A percentile compares a stretch with the other conserved stretches of the same genome.
Evolutionary conservation across 1,284 basidiomycete species (phyloP).

Genomic region (Ceratobasidium theobromae): DNA sequence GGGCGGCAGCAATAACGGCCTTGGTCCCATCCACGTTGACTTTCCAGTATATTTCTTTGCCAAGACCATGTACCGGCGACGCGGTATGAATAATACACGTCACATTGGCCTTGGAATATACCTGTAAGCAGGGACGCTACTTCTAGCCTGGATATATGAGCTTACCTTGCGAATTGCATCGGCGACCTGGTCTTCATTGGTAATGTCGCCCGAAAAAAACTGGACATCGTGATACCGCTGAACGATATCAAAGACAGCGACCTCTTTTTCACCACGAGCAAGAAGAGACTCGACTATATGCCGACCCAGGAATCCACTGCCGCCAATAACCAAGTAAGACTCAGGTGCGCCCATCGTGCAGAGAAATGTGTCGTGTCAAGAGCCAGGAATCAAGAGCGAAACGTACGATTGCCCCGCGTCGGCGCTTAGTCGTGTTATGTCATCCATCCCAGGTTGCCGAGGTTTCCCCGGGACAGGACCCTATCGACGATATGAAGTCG

Average conservation of each 20-base stretch:
- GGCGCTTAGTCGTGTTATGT: not conserved
- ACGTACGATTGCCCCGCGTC: constrained; percentile 24
- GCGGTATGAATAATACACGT: constrained; percentile 96
- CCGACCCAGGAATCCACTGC: constrained; percentile 88
- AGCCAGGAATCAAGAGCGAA: not conserved
- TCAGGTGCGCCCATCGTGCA: constrained; percentile 44
- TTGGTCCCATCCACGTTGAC: constrained; percentile 95
- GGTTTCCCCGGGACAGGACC: too few relatives aligned
- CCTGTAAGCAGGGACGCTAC: not conserved
- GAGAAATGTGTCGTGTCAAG: constrained; percentile 23
- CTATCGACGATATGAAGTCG: too few relatives aligned
- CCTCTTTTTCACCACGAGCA: constrained; percentile 70
- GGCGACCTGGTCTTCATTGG: constrained; percentile 69
- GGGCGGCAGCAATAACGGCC: constrained; percentile 80
- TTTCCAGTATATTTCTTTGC: constrained; percentile 79
- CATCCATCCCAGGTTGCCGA: too few relatives aligned
- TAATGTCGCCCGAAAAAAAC: constrained; percentile 86
- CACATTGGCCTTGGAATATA: constrained; percentile 61
- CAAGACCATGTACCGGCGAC: constrained; percentile 77
- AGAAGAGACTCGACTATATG: constrained; percentile 85
- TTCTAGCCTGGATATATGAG: constrained; percentile 30
- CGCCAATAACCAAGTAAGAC: constrained; percentile 81
- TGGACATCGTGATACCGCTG: constrained; percentile 77
- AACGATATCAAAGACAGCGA: constrained; percentile 86
- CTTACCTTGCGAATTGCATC: constrained; percentile 73